phyloP scores from a whole-genome alignment of 768 basidiomycete genomes.

The Lenzites betulinus region DNA sequence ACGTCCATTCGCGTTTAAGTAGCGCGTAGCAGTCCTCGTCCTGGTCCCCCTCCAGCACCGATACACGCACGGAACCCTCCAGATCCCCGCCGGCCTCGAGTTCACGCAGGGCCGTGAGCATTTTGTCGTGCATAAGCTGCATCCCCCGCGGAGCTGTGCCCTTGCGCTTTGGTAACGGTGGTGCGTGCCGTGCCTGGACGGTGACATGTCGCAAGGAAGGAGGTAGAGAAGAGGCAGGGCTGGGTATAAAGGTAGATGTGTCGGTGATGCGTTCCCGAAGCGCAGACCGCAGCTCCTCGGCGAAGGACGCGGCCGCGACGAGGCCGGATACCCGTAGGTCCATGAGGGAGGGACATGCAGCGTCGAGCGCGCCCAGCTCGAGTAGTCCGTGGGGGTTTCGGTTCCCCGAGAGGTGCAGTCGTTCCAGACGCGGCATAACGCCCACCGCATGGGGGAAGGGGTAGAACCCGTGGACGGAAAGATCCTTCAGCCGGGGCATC shows the following conservation, averaged over 20 bases:
- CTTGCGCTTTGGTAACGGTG: neutral
- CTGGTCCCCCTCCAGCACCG: neutral
- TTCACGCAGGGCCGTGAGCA: constrained; percentile 12
- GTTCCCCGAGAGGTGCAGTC: constrained; percentile 50
- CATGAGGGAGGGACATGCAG: constrained; percentile 42
- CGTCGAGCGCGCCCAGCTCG: constrained; percentile 39
- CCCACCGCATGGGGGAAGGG: constrained; percentile 42
- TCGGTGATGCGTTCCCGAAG: constrained; percentile 13
- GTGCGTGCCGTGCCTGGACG: constrained; percentile 6
- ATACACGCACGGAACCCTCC: neutral
- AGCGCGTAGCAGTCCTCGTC: neutral
- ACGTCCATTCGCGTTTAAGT: neutral
- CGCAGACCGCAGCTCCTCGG: constrained; percentile 40
- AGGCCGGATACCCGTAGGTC: constrained; percentile 47
- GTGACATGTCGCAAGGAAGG: constrained; percentile 1
- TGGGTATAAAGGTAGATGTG: neutral
- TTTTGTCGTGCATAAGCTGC: constrained; percentile 15
- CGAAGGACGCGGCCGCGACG: constrained; percentile 43
- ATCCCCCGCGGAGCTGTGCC: constrained; percentile 1
- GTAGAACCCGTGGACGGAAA: constrained; percentile 51
- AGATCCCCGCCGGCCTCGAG: neutral
- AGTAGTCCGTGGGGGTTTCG: constrained; percentile 52
- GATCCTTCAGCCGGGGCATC: constrained; percentile 43
- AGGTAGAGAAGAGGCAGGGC: constrained; percentile 4
- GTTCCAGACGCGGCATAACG: constrained; percentile 40